Evolutionary conservation across 805 yeast species (phyloP).

Genomic region (Cyberlindnera maclurae): DNA sequence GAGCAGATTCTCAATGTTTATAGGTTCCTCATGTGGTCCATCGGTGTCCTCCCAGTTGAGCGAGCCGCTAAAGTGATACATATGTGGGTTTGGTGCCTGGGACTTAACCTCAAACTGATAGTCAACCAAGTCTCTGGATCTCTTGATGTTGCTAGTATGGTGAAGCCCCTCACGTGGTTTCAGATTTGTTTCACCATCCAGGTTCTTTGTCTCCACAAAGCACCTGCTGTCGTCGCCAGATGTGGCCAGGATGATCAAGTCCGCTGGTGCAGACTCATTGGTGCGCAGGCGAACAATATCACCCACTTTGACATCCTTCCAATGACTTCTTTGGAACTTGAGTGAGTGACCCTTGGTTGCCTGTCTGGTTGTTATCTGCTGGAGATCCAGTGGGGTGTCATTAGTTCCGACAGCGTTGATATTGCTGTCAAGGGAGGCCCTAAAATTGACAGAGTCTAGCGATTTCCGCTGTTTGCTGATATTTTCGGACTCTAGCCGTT

Average conservation of each 20-base stretch:
- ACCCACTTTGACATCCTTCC: conserved; percentile 72
- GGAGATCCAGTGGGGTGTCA: conserved; percentile 2
- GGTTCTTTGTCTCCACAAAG: conserved; percentile 68
- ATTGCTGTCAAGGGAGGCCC: conserved; percentile 4
- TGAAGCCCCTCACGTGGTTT: conserved; percentile 67
- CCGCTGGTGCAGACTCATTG: conserved; percentile 80
- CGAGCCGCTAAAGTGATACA: conserved; percentile 70
- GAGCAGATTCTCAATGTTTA: conserved; percentile 59
- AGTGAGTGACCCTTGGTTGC: background rate
- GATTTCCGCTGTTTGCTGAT: conserved; percentile 9
- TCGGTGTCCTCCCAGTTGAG: conserved; percentile 41
- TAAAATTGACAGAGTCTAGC: conserved; percentile 10
- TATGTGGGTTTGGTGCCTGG: conserved; percentile 76
- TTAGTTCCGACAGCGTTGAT: conserved; percentile 1
- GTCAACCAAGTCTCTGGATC: conserved; percentile 39
- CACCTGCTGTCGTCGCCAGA: conserved; percentile 47
- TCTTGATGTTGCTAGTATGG: conserved; percentile 42
- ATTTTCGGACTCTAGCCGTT: conserved; percentile 5
- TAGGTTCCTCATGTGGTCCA: conserved; percentile 38
- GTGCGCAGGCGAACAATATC: conserved; percentile 63
- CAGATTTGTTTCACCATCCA: conserved; percentile 75
- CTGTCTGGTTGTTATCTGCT: conserved; percentile 5
- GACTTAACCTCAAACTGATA: conserved; percentile 58
- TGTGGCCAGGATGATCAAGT: conserved; percentile 53
- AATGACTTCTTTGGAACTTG: conserved; percentile 31